Percentiles rank a stretch among this genome's conserved stretches.
Evolutionary conservation across 768 basidiomycete genomes (phyloP).

Genomic region (Boletus sp.): DNA sequence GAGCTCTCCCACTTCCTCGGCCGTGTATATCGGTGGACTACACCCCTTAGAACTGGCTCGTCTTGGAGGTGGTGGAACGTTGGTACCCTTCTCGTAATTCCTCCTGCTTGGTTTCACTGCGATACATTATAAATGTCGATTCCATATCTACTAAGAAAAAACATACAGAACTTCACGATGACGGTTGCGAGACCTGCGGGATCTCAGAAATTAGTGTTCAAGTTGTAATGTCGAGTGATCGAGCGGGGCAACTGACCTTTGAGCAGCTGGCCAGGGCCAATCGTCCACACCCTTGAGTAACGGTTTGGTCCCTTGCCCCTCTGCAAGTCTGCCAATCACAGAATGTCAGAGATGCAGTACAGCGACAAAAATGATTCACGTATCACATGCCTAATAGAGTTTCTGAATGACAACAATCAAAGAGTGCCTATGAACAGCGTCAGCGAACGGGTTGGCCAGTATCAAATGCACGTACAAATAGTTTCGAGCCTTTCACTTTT

Average conservation of each 20-base stretch:
- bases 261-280: constrained; percentile 14
- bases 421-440: constrained; percentile 18
- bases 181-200: constrained; percentile 6
- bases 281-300: constrained; percentile 17
- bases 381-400: constrained; percentile 19
- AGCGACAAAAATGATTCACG: neutral
- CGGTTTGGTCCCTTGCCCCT: constrained; percentile 6
- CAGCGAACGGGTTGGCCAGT: neutral
- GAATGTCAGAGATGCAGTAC: neutral
- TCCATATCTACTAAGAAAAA: neutral
- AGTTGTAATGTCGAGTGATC: neutral
- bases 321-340: constrained; percentile 17
- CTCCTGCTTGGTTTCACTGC: constrained; percentile 11
- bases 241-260: constrained; percentile 1
- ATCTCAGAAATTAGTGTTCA: neutral
- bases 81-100: neutral
- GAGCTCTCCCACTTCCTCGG: constrained; percentile 10
- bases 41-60: constrained; percentile 4
- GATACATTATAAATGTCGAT: neutral
- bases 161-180: constrained; percentile 9
- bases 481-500: constrained; percentile 14
- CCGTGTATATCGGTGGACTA: constrained; percentile 3
- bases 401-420: constrained; percentile 34
- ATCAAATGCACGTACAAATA: constrained; percentile 15
- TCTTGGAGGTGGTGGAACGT: neutral